Evolutionary conservation across 495 filamentous ascomycete genomes (phyloP).

Genomic region (Aspergillus bertholletiae): DNA sequence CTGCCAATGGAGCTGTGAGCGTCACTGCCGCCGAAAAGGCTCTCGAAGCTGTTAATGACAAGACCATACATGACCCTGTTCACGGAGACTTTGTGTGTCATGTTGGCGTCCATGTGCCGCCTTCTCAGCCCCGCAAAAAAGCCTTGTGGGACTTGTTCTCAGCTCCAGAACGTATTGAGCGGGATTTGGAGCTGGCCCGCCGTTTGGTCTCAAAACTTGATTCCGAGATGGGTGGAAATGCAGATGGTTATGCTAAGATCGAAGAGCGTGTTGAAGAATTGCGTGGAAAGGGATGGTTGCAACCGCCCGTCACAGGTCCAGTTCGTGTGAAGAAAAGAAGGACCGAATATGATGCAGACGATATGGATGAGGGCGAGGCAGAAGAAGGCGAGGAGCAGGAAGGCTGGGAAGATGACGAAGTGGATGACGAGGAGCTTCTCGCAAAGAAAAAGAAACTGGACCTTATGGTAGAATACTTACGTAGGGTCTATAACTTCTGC

Average conservation of each 20-base stretch:
- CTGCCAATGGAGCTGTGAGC: conserved; percentile 20
- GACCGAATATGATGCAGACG: conserved; percentile 59
- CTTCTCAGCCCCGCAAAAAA: conserved; percentile 84
- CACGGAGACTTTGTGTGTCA: conserved; percentile 96
- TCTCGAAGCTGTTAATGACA: conserved; percentile 88
- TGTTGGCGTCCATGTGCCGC: conserved; percentile 91
- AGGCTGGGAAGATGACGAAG: conserved; percentile 77
- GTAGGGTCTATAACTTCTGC: conserved; percentile 96
- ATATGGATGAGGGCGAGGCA: conserved; percentile 66
- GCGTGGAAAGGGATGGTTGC: conserved; percentile 66
- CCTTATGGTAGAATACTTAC: conserved; percentile 91
- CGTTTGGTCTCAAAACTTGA: conserved; percentile 79
- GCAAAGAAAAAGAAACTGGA: conserved; percentile 96
- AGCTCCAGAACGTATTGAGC: conserved; percentile 79
- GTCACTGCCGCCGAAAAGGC: conserved; percentile 72
- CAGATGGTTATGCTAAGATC: conserved; percentile 71
- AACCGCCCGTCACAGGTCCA: conserved; percentile 59
- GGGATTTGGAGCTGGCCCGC: conserved; percentile 74
- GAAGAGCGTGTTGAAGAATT: conserved; percentile 83
- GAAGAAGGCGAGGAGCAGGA: conserved; percentile 69
- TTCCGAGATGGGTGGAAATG: conserved; percentile 61
- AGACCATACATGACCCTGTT: conserved; percentile 88
- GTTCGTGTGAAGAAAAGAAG: conserved; percentile 58
- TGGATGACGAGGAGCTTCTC: conserved; percentile 84
- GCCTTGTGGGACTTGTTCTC: conserved; percentile 96